phyloP scores from a whole-genome alignment of 257 asterid genomes.

The Solanum gandarillasii region DNA sequence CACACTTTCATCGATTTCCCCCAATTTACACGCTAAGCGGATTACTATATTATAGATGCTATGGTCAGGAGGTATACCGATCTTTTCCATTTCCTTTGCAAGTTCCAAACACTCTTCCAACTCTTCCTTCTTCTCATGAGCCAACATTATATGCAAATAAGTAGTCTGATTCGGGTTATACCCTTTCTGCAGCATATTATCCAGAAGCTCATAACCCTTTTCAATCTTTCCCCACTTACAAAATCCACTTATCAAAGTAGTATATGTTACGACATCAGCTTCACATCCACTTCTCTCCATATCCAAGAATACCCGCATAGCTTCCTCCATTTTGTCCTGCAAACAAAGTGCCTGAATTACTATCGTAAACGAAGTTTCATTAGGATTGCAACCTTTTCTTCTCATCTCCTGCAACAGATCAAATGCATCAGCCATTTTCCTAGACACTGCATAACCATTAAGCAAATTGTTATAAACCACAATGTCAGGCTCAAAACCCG shows the following conservation, averaged over 20 bases:
- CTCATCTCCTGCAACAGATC: conserved; percentile 78
- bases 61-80: conserved; percentile 46
- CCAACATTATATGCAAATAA: conserved; percentile 65
- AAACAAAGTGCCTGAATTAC: conserved; percentile 80
- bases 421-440: conserved; percentile 69
- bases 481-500: conserved; percentile 81
- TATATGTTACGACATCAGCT: conserved; percentile 67
- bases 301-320: conserved; percentile 46
- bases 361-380: conserved; percentile 64
- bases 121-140: conserved; percentile 85
- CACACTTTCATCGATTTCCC: conserved; percentile 51
- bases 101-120: conserved; percentile 76
- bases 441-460: conserved; percentile 59
- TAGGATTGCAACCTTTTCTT: conserved; percentile 54
- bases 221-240: conserved; percentile 68
- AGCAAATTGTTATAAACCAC: conserved; percentile 87
- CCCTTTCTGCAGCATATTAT: conserved; percentile 59
- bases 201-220: conserved; percentile 57
- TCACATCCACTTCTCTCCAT: conserved; percentile 65
- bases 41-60: conserved; percentile 46
- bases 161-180: conserved; percentile 54
- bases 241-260: conserved; percentile 81
- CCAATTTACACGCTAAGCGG: conserved; percentile 68
- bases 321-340: conserved; percentile 73
- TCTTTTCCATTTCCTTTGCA: conserved; percentile 57